A percentile compares a stretch with the other conserved stretches of the same genome.
phyloP scores from a whole-genome alignment of 129 eudicot genomes.

The Glebionis coronaria region DNA sequence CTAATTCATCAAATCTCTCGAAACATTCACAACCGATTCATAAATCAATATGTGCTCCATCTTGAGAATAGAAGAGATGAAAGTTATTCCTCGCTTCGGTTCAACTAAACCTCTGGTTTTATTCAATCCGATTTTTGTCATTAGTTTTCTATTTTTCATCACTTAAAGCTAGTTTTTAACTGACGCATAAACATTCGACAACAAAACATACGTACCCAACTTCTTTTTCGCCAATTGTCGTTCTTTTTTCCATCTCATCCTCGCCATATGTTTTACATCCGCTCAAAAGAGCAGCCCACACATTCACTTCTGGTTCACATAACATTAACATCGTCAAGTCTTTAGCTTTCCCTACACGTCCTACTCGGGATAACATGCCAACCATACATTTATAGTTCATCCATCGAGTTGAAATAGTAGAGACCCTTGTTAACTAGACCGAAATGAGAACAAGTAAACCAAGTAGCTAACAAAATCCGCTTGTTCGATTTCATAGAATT shows the following conservation, averaged over 20 bases:
- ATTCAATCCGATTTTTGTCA: slow-evolving; percentile 58
- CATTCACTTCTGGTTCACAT: slow-evolving; percentile 47
- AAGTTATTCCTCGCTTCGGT: slow-evolving; percentile 50
- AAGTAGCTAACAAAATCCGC: slow-evolving; percentile 49
- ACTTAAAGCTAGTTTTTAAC: slow-evolving; percentile 66
- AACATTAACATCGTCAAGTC: slow-evolving; percentile 48
- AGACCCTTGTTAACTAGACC: slow-evolving; percentile 66
- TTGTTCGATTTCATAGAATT: slow-evolving; percentile 45
- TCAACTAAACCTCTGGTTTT: slow-evolving; percentile 71
- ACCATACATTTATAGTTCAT: slow-evolving; percentile 57
- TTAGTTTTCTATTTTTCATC: slow-evolving; percentile 46
- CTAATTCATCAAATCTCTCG: no score
- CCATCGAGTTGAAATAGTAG: slow-evolving; percentile 53
- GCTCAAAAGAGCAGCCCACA: slow-evolving; percentile 67
- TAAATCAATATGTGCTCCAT: slow-evolving; percentile 39
- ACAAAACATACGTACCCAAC: slow-evolving; percentile 53
- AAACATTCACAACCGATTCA: no score
- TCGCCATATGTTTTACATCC: slow-evolving; percentile 54
- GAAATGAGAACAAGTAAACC: slow-evolving; percentile 79
- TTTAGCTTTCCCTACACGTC: slow-evolving; percentile 62
- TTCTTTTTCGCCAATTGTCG: slow-evolving; percentile 47
- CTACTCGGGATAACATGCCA: slow-evolving; percentile 64
- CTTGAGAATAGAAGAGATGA: slow-evolving; percentile 58
- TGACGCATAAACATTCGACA: slow-evolving; percentile 61
- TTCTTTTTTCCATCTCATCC: slow-evolving; percentile 40